Evolutionary conservation across 768 basidiomycete species (phyloP), one percentile per base, ranked within the genome.

Genomic region (Pleurotus djamor): DNA sequence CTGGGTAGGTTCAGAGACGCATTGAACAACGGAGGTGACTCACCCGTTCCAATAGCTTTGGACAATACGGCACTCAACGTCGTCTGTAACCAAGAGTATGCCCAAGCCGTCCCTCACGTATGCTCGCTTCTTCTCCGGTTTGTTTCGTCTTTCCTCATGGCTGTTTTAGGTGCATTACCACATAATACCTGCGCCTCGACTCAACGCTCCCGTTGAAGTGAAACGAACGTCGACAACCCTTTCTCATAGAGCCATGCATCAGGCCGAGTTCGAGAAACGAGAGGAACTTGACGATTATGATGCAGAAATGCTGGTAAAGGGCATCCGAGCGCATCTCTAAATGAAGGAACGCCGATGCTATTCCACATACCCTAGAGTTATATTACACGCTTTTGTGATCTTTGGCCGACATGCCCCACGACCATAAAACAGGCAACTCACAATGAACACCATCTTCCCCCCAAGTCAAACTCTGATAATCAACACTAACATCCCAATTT

Each of bases 51-150:
- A 17, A 4, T 57, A 89, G 88, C 83, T 1, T 63, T 89, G 28
- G 76, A 82, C 9, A 86, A 89, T 63, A 87, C 86, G 13, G 87
- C 77, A 5, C 74, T 91, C 49, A 91, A 91, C 66, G 82, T 91
- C 5, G 89, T 91, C 4, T 89, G 88, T 65, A 91, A 91, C 67
- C 89, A 91, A 66, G 89, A 90, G 69, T 91, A 91, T 64, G 89
- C 89, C 0, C 89, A 91, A 67, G 87, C 86, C 4, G 87, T 91
- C 5, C 85, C 84, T n/a, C 89, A 91, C 73, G 89, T 89, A 61
- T 59, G 83, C 66, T 16, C 5, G 8, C 50, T 32, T 21, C 43
- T 33, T 48, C 54, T 36, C 49, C 56, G 52, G 12, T 36, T 50
- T 17, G 41, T 45, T 52, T 41, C 17, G 4, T 47, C 36, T 5